Evolutionary conservation across 129 eudicot species (phyloP).

Genomic region (Rutidosis leptorrhynchoides): DNA sequence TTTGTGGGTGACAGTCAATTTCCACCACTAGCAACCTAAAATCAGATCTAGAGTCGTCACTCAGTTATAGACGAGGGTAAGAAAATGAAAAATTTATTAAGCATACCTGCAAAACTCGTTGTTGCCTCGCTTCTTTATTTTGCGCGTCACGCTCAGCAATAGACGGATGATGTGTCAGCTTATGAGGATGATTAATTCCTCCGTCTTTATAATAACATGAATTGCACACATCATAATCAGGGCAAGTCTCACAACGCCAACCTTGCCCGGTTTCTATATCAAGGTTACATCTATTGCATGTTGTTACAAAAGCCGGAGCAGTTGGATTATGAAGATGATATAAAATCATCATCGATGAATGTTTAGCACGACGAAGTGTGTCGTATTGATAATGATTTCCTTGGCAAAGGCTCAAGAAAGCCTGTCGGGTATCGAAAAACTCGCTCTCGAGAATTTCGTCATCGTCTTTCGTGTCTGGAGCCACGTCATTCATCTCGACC

Average conservation of each 20-base stretch:
- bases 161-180: conserved; percentile 72
- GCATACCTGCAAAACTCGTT: conserved; percentile 74
- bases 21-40: neutral
- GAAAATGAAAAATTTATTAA: neutral
- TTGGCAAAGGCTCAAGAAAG: conserved; percentile 89
- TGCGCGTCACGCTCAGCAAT: conserved; percentile 82
- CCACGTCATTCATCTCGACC: conserved; percentile 65
- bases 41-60: neutral
- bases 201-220: conserved; percentile 70
- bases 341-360: conserved; percentile 96
- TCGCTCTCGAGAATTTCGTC: conserved; percentile 91
- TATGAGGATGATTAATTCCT: conserved; percentile 87
- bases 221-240: conserved; percentile 82
- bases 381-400: conserved; percentile 93
- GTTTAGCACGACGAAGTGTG: conserved; percentile 94
- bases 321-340: conserved; percentile 96
- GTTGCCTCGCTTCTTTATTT: conserved; percentile 83
- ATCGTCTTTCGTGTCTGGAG: conserved; percentile 70
- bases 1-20: too few species aligned
- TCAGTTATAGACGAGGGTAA: neutral
- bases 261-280: conserved; percentile 97
- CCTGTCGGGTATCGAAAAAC: conserved; percentile 83
- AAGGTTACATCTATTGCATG: conserved; percentile 64
- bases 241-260: conserved; percentile 96
- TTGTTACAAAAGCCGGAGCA: conserved; percentile 83